A percentile compares a stretch with the other conserved stretches of the same genome.
These are phyloP conservation scores for Neurospora pannonica DNA, from an alignment of 495 filamentous ascomycete genomes.

Conservation along the genomic window DNA sequence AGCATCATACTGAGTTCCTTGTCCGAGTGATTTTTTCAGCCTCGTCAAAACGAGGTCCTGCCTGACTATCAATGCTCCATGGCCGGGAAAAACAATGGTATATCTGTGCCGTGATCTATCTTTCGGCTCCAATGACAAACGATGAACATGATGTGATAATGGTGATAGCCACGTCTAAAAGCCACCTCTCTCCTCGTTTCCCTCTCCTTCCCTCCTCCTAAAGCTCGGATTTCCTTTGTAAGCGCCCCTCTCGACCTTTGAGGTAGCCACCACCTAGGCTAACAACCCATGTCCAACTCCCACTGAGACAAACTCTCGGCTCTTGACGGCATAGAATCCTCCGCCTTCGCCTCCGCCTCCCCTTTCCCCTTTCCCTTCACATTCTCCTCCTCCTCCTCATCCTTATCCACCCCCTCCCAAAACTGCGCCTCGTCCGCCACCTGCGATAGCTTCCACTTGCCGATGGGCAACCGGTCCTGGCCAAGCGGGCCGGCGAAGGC, in stretches of 20 bases:
- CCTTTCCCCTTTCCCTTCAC: neutral
- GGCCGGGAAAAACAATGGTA: neutral
- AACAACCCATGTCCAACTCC: neutral
- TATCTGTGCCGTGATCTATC: neutral
- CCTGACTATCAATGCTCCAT: neutral
- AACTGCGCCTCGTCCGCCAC: neutral
- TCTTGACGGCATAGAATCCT: neutral
- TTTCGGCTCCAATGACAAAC: neutral
- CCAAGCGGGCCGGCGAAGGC: neutral
- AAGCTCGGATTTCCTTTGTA: neutral
- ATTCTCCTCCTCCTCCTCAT: neutral
- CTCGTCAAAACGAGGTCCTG: neutral
- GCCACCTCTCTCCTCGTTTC: neutral
- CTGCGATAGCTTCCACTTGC: neutral
- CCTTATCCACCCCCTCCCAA: neutral
- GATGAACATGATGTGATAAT: neutral
- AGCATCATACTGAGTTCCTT: neutral
- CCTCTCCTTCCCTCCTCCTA: neutral
- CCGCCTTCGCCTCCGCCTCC: neutral
- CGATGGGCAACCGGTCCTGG: neutral
- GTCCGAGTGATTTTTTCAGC: neutral
- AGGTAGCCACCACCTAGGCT: neutral
- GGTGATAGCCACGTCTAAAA: neutral
- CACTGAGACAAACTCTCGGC: neutral
- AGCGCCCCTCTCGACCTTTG: neutral